Conservation (phyloP, 2,329 filamentous ascomycete species). For the Alternaria incomplexa region DNA sequence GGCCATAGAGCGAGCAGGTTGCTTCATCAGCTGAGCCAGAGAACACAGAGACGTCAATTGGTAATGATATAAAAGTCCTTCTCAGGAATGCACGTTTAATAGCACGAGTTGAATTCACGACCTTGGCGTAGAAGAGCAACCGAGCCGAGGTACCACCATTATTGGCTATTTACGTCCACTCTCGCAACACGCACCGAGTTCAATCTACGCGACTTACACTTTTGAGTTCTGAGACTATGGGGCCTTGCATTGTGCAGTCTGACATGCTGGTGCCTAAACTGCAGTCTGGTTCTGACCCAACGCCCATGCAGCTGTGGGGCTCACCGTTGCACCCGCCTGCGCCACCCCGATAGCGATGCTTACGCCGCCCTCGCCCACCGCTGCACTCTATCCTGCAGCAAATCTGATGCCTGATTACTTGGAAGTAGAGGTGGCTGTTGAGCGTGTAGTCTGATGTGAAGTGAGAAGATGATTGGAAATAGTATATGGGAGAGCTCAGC, state of each 20-base stretch:
- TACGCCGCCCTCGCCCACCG: conserved; percentile 42
- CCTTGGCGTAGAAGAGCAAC: conserved; percentile 9
- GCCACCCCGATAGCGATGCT: conserved; percentile 26
- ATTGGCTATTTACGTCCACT: neutral
- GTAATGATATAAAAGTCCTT: neutral
- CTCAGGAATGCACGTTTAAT: neutral
- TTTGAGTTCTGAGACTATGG: neutral
- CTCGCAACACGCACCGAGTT: neutral
- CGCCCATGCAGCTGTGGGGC: conserved; percentile 18
- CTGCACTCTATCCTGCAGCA: conserved; percentile 37
- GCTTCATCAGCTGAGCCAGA: neutral
- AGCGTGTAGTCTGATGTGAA: neutral
- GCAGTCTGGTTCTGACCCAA: conserved; percentile 2
- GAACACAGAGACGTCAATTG: neutral
- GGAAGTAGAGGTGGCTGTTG: conserved; percentile 25
- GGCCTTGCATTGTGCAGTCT: neutral
- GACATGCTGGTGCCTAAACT: neutral
- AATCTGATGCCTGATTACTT: conserved; percentile 28
- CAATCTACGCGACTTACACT: neutral
- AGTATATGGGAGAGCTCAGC: neutral
- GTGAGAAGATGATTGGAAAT: neutral
- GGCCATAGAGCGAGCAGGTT: neutral
- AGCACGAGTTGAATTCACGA: neutral
- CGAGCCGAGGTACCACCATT: conserved; percentile 7
- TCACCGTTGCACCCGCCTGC: conserved; percentile 26